Percentiles rank a stretch among this genome's conserved stretches.
phyloP scores from a whole-genome alignment of 2,329 filamentous ascomycete species.

The Xylariaceae sp. region DNA sequence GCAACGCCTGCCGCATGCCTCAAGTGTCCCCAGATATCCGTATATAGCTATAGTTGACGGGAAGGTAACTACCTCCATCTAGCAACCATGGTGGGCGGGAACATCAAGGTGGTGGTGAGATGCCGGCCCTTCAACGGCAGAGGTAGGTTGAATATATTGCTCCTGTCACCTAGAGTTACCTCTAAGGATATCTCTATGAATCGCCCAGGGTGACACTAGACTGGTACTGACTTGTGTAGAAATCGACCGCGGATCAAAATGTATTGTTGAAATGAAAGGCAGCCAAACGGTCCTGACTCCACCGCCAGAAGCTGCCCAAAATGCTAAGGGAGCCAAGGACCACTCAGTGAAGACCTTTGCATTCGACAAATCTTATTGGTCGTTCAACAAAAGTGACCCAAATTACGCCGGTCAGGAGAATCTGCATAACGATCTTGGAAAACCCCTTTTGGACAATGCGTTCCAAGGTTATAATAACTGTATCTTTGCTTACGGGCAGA shows the following conservation, averaged over 20 bases:
- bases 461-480: conserved; percentile 99
- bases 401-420: conserved; percentile 90
- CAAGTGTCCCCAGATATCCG: conserved; percentile 17
- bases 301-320: conserved; percentile 63
- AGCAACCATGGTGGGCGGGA: conserved; percentile 73
- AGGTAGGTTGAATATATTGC: conserved; percentile 59
- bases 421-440: conserved; percentile 84
- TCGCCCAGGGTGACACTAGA: background rate
- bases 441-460: conserved; percentile 92
- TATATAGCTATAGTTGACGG: conserved; percentile 27
- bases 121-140: conserved; percentile 92
- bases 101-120: conserved; percentile 99
- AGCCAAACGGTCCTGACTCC: conserved; percentile 84
- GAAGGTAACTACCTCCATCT: conserved; percentile 26
- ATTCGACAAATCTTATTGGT: conserved; percentile 98
- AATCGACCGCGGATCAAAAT: conserved; percentile 89
- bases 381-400: conserved; percentile 79
- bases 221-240: conserved; percentile 55
- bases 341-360: conserved; percentile 83
- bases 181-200: background rate
- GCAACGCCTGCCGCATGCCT: conserved; percentile 29
- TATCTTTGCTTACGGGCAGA: conserved; percentile 99
- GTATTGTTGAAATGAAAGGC: conserved; percentile 95
- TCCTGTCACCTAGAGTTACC: background rate
- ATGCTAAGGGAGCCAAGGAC: conserved; percentile 69